phyloP scores from a whole-genome alignment of 345 rosid genomes.

The Citrus unshiu region DNA sequence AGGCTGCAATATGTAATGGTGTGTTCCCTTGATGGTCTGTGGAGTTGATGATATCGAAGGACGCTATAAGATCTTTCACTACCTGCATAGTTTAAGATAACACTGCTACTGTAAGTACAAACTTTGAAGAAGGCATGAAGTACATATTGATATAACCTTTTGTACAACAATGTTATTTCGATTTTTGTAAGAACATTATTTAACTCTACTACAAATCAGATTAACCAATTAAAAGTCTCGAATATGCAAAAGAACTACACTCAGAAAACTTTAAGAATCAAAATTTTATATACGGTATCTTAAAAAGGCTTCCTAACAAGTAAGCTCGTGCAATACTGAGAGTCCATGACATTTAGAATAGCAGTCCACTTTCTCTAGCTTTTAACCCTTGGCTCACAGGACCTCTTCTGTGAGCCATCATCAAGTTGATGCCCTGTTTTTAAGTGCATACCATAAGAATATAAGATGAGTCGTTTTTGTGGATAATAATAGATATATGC shows the following conservation, averaged over 20 bases:
- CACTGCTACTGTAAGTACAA: not conserved
- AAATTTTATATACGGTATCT: not conserved
- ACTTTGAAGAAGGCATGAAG: not conserved
- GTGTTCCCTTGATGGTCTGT: conserved; percentile 67
- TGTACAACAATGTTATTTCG: not conserved
- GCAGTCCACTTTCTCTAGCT: not conserved
- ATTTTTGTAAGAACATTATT: too few relatives aligned
- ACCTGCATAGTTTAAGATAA: conserved; percentile 38
- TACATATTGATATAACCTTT: not conserved
- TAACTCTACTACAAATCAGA: not conserved
- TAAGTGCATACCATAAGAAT: not conserved
- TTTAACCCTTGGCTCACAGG: not conserved
- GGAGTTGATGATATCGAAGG: conserved; percentile 42
- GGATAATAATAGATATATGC: not conserved
- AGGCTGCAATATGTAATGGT: conserved; percentile 71
- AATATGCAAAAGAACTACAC: not conserved
- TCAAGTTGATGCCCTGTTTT: not conserved
- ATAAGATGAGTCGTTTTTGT: not conserved
- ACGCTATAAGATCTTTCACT: conserved; percentile 50
- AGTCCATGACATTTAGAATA: not conserved
- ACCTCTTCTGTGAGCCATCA: not conserved
- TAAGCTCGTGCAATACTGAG: not conserved
- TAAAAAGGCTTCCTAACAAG: not conserved
- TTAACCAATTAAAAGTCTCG: not conserved
- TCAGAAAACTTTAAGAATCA: not conserved